A percentile compares a stretch with the other conserved stretches of the same genome.
phyloP scores from a whole-genome alignment of 768 basidiomycete genomes.

The Leucocoprinus leucothites region DNA sequence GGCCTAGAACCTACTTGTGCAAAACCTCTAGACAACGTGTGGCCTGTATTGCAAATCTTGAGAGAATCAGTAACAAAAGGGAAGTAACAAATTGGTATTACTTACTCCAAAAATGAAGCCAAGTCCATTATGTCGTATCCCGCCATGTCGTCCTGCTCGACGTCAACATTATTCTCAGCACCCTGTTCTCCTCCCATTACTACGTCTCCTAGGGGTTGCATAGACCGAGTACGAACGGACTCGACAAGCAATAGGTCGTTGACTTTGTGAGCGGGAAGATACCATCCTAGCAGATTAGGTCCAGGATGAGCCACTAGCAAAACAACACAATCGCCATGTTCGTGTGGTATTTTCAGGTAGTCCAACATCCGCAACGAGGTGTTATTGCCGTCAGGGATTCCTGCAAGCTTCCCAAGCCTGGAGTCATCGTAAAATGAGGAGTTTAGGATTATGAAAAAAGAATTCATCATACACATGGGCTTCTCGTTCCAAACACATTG shows the following conservation, averaged over 20 bases:
- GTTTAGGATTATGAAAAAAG: background rate
- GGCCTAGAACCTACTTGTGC: slow-evolving; percentile 43
- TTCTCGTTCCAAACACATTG: slow-evolving; percentile 70
- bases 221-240: slow-evolving; percentile 36
- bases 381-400: slow-evolving; percentile 47
- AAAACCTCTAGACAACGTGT: slow-evolving; percentile 68
- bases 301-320: slow-evolving; percentile 73
- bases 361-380: slow-evolving; percentile 59
- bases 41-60: slow-evolving; percentile 71
- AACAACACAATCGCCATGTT: slow-evolving; percentile 65
- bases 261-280: slow-evolving; percentile 62
- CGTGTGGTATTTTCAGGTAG: slow-evolving; percentile 62
- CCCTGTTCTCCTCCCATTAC: slow-evolving; percentile 36
- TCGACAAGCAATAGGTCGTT: slow-evolving; percentile 68
- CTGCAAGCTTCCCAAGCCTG: slow-evolving; percentile 50
- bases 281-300: slow-evolving; percentile 64
- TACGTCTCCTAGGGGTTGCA: slow-evolving; percentile 44
- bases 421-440: background rate
- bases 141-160: slow-evolving; percentile 51
- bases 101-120: slow-evolving; percentile 72
- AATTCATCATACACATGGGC: slow-evolving; percentile 58
- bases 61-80: slow-evolving; percentile 1
- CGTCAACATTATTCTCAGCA: slow-evolving; percentile 40
- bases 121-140: slow-evolving; percentile 73
- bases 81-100: background rate